Evolutionary conservation across 768 basidiomycete genomes (phyloP).

Genomic region (Daedaleopsis nitida): DNA sequence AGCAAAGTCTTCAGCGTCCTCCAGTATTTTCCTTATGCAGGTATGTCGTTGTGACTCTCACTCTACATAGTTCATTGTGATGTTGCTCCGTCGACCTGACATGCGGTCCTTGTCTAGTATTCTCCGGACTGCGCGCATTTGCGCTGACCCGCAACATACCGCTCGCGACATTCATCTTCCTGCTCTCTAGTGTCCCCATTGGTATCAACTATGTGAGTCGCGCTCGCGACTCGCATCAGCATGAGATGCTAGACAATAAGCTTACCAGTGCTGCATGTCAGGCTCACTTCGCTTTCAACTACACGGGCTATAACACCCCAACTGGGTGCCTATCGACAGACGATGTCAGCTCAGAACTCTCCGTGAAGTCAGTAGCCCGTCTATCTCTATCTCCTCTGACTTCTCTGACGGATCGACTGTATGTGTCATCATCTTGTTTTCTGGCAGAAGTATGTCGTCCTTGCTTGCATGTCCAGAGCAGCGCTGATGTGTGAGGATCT

Average conservation of each 20-base stretch:
- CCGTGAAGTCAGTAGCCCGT: background rate
- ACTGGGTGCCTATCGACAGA: background rate
- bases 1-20: background rate
- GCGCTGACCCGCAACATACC: background rate
- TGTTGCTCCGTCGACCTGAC: background rate
- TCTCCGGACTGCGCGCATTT: background rate
- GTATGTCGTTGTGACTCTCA: background rate
- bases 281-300: background rate
- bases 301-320: background rate
- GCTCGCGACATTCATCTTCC: background rate
- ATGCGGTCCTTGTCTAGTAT: background rate
- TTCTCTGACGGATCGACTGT: background rate
- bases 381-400: background rate
- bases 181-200: background rate
- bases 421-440: background rate
- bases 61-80: background rate
- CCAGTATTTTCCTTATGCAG: constrained; percentile 1
- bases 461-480: no score
- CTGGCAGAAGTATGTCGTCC: no score
- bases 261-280: background rate
- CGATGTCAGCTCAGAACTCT: background rate
- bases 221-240: background rate
- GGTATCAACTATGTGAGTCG: background rate
- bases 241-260: background rate
- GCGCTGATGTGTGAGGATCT: no score